Conservation (phyloP, 306 rosid genomes). For the Fragaria nilgerrensis region DNA sequence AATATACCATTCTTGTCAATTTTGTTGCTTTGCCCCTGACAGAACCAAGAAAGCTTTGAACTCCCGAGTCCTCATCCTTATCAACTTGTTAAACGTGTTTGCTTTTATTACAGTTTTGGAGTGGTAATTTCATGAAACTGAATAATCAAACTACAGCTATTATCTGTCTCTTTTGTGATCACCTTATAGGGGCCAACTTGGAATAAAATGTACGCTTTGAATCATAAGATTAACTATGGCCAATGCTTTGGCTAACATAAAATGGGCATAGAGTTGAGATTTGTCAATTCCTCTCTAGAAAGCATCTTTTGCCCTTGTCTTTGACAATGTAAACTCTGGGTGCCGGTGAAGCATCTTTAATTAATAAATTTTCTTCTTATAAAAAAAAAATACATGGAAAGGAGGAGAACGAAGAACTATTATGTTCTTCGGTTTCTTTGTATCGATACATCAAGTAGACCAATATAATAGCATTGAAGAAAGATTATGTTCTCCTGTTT, state of each 20-base stretch:
- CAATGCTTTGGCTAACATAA: too few relatives aligned
- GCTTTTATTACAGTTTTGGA: not conserved
- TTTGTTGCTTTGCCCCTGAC: not conserved
- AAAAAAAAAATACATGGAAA: too few relatives aligned
- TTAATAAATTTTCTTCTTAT: too few relatives aligned
- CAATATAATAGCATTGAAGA: too few relatives aligned
- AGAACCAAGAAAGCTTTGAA: not conserved
- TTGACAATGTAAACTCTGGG: too few relatives aligned
- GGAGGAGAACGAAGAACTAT: not conserved
- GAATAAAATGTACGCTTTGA: not conserved
- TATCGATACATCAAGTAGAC: too few relatives aligned
- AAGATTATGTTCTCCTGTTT: too few relatives aligned
- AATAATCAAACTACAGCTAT: not conserved
- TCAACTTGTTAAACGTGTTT: not conserved
- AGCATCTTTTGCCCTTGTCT: too few relatives aligned
- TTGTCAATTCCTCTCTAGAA: too few relatives aligned
- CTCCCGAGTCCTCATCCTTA: conserved; percentile 2
- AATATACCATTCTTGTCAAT: not conserved
- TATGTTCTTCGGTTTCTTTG: too few relatives aligned
- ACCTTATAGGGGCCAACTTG: not conserved
- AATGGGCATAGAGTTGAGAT: too few relatives aligned
- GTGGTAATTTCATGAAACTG: not conserved
- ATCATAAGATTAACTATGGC: not conserved
- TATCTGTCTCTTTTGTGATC: not conserved
- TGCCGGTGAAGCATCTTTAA: too few relatives aligned